A percentile compares a stretch with the other conserved stretches of the same genome.
phyloP scores from a whole-genome alignment of 2,329 filamentous ascomycete genomes.

The Fusarium mexicanum region DNA sequence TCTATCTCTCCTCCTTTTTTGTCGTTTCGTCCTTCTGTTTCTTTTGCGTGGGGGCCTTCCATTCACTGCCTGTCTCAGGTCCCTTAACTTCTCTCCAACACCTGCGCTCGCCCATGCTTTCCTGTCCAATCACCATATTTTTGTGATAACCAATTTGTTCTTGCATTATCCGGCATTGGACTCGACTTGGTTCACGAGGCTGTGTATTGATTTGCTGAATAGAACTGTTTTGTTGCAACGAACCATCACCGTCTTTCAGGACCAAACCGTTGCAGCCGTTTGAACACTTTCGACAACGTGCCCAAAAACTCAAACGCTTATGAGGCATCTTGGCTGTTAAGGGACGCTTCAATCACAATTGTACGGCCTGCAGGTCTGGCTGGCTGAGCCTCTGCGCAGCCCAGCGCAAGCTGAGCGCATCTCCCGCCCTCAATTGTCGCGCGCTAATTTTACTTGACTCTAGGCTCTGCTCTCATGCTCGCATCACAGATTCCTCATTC shows the following conservation, averaged over 20 bases:
- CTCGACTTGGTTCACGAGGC: background rate
- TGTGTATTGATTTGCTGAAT: background rate
- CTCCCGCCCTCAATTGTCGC: background rate
- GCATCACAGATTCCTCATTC: background rate
- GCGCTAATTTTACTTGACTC: background rate
- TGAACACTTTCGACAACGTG: background rate
- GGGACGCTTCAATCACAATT: background rate
- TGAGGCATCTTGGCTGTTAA: background rate
- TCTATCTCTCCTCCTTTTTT: background rate
- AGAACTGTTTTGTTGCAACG: background rate
- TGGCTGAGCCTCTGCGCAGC: background rate
- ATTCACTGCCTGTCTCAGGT: constrained; percentile 28
- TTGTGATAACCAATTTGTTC: constrained; percentile 18
- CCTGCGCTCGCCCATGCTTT: background rate
- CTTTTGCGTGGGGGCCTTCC: background rate
- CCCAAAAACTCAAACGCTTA: background rate
- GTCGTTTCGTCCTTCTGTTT: background rate
- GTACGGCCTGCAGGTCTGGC: background rate
- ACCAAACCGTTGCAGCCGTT: background rate
- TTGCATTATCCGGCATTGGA: background rate
- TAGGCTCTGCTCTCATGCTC: background rate
- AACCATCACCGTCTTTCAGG: background rate
- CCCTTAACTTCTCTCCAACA: background rate
- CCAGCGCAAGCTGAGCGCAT: constrained; percentile 3
- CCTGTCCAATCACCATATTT: constrained; percentile 20